These are phyloP conservation scores for Jatropha multifida DNA, from an alignment of 441 rosid species.

Conservation along the genomic window DNA sequence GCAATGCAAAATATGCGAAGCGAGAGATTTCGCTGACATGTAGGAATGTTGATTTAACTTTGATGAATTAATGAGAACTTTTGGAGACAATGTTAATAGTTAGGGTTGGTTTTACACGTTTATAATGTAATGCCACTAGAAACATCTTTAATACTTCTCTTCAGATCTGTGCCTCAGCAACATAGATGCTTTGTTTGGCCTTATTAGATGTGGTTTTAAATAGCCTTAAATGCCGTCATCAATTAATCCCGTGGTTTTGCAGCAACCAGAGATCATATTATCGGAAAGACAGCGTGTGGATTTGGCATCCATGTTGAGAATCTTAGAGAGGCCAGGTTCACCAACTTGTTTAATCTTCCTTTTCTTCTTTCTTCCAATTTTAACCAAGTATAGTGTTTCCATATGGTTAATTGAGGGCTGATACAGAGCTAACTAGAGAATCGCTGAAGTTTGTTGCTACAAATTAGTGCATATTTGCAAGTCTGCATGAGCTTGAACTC, in stretches of 20 bases:
- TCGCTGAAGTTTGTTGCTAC: neutral
- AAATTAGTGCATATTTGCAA: neutral
- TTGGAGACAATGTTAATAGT: neutral
- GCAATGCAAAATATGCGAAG: neutral
- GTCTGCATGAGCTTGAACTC: constrained; percentile 3
- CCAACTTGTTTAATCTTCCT: neutral
- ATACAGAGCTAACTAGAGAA: neutral
- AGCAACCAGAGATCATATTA: constrained; percentile 67
- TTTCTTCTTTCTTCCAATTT: too few species aligned
- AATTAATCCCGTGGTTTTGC: constrained; percentile 26
- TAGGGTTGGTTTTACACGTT: too few species aligned
- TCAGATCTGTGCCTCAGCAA: neutral
- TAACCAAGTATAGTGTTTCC: neutral
- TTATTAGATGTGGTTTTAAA: neutral
- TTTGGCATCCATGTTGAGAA: constrained; percentile 81
- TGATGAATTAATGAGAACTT: neutral
- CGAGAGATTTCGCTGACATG: neutral
- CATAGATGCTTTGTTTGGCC: neutral
- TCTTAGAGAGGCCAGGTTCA: constrained; percentile 83
- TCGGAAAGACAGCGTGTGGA: constrained; percentile 53
- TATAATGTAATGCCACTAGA: neutral
- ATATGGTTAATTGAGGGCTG: neutral
- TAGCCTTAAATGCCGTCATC: neutral
- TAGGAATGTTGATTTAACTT: neutral
- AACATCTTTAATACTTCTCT: neutral